Conservation (phyloP, 805 yeast species). For the Cyberlindnera mrakii region DNA sequence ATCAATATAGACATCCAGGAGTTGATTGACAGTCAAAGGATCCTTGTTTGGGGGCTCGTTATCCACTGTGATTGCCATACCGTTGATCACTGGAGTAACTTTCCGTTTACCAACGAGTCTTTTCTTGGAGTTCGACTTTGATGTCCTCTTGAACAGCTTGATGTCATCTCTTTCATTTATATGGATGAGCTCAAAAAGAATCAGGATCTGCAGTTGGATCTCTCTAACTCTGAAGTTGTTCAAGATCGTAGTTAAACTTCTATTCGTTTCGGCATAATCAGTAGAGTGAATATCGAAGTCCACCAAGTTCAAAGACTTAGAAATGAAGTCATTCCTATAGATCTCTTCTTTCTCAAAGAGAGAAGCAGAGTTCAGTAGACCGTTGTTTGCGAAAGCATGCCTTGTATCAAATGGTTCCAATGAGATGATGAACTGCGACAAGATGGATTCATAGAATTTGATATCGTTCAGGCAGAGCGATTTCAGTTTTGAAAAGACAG, state of each 20-base stretch:
- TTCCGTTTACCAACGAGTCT: constrained; percentile 27
- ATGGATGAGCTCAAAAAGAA: constrained; percentile 40
- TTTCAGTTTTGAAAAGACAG: constrained; percentile 40
- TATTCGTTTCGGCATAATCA: constrained; percentile 22
- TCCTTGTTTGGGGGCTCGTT: not conserved
- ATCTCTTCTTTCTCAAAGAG: constrained; percentile 24
- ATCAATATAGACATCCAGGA: constrained; percentile 42
- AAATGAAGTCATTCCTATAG: constrained; percentile 23
- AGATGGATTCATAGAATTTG: constrained; percentile 15
- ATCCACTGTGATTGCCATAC: constrained; percentile 30
- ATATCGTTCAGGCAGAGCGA: constrained; percentile 32
- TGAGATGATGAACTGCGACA: constrained; percentile 29
- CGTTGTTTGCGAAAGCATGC: constrained; percentile 28
- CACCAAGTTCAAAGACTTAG: constrained; percentile 20
- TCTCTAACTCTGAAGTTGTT: constrained; percentile 46
- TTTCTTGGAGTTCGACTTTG: constrained; percentile 4
- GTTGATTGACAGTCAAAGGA: constrained; percentile 23
- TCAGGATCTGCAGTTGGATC: constrained; percentile 47
- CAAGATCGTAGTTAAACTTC: constrained; percentile 25
- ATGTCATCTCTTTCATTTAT: constrained; percentile 31
- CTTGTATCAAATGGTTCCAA: constrained; percentile 37
- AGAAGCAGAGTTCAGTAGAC: constrained; percentile 20
- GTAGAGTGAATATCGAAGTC: constrained; percentile 20
- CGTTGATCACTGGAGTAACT: constrained; percentile 32
- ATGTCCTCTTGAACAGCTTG: constrained; percentile 24